Conservation (phyloP, 805 yeast species). For the Torulaspora microellipsoides region DNA sequence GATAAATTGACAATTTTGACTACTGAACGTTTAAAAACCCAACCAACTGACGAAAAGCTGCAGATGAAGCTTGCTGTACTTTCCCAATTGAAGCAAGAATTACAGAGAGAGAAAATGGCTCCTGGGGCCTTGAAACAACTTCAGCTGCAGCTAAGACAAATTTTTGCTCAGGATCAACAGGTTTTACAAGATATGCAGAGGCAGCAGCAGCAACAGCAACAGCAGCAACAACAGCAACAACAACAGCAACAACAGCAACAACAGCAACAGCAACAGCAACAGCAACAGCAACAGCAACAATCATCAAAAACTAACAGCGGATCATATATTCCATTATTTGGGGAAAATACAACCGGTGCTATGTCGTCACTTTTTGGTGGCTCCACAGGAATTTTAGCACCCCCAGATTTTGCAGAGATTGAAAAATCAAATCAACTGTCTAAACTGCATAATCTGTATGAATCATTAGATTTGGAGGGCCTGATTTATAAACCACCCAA, state of each 20-base stretch:
- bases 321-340: constrained; percentile 18
- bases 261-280: constrained; percentile 15
- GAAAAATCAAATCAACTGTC: constrained; percentile 19
- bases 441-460: constrained; percentile 20
- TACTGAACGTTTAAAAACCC: constrained; percentile 29
- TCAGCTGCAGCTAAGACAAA: constrained; percentile 40
- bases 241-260: constrained; percentile 25
- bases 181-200: constrained; percentile 24
- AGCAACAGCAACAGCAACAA: constrained; percentile 11
- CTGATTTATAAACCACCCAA: constrained; percentile 25
- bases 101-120: constrained; percentile 34
- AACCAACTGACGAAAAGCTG: constrained; percentile 34
- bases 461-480: constrained; percentile 23
- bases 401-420: constrained; percentile 16
- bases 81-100: constrained; percentile 34
- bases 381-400: constrained; percentile 8
- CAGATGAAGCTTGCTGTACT: constrained; percentile 34
- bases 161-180: constrained; percentile 38
- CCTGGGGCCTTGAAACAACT: constrained; percentile 31
- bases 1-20: constrained; percentile 36
- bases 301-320: constrained; percentile 3
- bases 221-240: constrained; percentile 27
- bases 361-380: constrained; percentile 24
- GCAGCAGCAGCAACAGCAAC: constrained; percentile 29
- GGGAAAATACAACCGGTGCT: constrained; percentile 10